phyloP scores from a whole-genome alignment of 495 filamentous ascomycete genomes.

The Delitschia confertaspora region DNA sequence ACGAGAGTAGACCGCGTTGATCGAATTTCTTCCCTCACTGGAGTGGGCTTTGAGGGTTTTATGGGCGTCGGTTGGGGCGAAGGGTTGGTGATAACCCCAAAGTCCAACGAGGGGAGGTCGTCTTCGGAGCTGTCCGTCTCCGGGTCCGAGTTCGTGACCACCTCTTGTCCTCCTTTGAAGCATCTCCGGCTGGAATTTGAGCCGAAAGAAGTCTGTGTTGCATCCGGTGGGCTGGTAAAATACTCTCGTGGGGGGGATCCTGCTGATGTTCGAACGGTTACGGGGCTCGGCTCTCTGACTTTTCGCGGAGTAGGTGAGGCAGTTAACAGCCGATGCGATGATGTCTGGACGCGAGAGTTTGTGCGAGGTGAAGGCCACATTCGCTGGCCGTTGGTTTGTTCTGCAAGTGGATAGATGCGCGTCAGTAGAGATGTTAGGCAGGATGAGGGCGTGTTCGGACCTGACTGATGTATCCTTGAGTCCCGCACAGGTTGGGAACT shows the following conservation, averaged over 20 bases:
- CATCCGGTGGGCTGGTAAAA: background rate
- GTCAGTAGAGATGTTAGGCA: background rate
- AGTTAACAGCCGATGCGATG: too few species aligned
- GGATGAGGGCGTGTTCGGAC: background rate
- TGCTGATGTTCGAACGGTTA: too few species aligned
- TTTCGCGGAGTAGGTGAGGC: too few species aligned
- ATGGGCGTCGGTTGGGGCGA: too few species aligned
- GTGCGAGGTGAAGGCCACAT: too few species aligned
- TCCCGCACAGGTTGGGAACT: background rate
- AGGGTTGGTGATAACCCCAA: too few species aligned
- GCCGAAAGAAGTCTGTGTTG: conserved; percentile 16
- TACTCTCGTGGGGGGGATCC: too few species aligned
- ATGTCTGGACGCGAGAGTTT: too few species aligned
- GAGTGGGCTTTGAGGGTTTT: background rate
- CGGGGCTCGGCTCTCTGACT: too few species aligned
- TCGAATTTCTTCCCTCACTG: background rate
- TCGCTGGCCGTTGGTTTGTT: background rate
- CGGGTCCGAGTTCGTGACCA: conserved; percentile 23
- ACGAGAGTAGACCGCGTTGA: conserved; percentile 15
- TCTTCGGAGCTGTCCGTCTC: conserved; percentile 13
- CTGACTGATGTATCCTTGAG: background rate
- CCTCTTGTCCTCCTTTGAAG: conserved; percentile 12
- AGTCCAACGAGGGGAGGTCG: conserved; percentile 1
- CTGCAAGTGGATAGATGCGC: background rate
- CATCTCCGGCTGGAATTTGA: conserved; percentile 14